Base-by-base conservation (phyloP, 2,329 filamentous ascomycete species). In the Cladosporium sp. region DNA sequence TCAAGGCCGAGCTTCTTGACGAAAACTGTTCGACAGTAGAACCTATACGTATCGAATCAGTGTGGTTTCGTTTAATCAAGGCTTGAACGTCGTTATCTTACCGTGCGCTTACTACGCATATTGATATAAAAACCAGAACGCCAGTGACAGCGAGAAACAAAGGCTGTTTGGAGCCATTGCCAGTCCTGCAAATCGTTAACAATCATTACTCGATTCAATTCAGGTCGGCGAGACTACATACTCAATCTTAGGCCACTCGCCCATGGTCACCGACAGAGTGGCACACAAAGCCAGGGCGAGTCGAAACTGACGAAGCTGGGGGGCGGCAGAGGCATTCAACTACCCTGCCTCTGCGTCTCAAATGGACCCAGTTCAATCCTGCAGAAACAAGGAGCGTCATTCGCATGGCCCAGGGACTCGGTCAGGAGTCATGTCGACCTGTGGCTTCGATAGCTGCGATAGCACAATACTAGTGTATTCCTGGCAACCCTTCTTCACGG, bases 121-220 rank as follows among this genome's bases (percentile, higher is more conserved):
- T 11, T 11, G 46, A 49, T 6, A 35, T 28, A 2, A 49, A 8
- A 28, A 49, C 16, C 10, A 49, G 31, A 8, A 31, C 28, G 38
- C 19, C 14, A 14, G 38, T 49, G 7, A 49, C 46, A 7, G 46
- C 46, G 11, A 49, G 46, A 10, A 49, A 49, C 38, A 33, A 19
- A 8, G 46, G 46, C 18, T 49, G 46, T 13, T 49, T 49, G 3
- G 46, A 49, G 10, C 46, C 46, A 49, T 43, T 43, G 16, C 33
- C 46, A 9, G 38, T 33, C 22, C 46, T 49, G 14, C 19, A 4
- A 28, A 28, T 28, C 22, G 22, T 28, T 28, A 7, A 18, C 16
- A 18, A 28, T 28, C 22, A 7, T 28, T 28, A 28, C 5, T 28
- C 4, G 22, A 7, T 28, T 5, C 4, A 28, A 7, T 7, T 28